Percentiles rank a stretch among this genome's conserved stretches.
Evolutionary conservation across 768 basidiomycete species (phyloP).

Genomic region (Mycena floridula): DNA sequence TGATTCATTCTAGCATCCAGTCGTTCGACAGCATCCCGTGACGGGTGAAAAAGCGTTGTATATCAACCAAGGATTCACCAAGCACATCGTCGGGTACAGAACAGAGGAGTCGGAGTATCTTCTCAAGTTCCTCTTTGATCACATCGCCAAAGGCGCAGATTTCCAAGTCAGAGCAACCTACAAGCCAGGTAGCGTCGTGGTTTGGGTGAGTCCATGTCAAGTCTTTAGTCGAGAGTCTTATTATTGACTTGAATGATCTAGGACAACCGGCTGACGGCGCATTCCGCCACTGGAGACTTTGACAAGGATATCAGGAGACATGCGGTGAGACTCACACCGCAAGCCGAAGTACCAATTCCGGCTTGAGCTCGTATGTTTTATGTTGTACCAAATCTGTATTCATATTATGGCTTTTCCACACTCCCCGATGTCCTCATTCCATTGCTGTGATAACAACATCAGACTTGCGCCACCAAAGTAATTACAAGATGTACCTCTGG

Average conservation of each 20-base stretch:
- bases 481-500: slow-evolving; percentile 36
- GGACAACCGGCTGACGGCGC: slow-evolving; percentile 44
- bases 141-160: slow-evolving; percentile 43
- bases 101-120: slow-evolving; percentile 49
- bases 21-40: slow-evolving; percentile 54
- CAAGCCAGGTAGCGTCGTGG: slow-evolving; percentile 47
- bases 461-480: slow-evolving; percentile 3
- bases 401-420: no score
- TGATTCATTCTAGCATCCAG: slow-evolving; percentile 32
- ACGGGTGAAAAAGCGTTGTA: slow-evolving; percentile 58
- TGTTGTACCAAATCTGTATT: no score
- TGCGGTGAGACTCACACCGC: slow-evolving; percentile 43
- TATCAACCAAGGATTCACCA: slow-evolving; percentile 51
- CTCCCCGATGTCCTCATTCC: slow-evolving; percentile 61
- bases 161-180: slow-evolving; percentile 46
- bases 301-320: slow-evolving; percentile 30
- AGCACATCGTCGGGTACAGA: slow-evolving; percentile 49
- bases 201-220: slow-evolving; percentile 52
- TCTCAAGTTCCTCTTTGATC: slow-evolving; percentile 49
- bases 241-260: slow-evolving; percentile 7
- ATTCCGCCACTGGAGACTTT: slow-evolving; percentile 39
- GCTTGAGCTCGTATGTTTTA: no score
- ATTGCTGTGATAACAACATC: slow-evolving; percentile 25
- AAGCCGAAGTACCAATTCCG: slow-evolving; percentile 40
- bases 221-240: slow-evolving; percentile 3